Conservation (phyloP, 257 asterid species). For the Rehmannia glutinosa region DNA sequence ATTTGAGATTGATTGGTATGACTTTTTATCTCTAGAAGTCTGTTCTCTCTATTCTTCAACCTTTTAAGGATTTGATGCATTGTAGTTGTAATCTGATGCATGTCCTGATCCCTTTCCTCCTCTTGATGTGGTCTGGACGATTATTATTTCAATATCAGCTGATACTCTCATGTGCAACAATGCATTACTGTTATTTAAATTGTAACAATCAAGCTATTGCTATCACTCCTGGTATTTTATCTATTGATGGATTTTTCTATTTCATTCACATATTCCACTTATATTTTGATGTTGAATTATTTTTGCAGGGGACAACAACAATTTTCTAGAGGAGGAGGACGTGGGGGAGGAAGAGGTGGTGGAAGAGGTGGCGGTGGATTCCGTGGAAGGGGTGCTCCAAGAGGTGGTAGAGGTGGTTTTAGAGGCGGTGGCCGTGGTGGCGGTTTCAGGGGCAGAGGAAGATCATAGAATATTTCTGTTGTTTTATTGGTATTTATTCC, state of each 20-base stretch:
- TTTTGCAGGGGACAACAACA: slow-evolving; percentile 45
- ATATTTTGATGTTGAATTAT: neutral
- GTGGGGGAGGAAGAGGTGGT: slow-evolving; percentile 49
- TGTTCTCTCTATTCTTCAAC: neutral
- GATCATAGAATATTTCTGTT: slow-evolving; percentile 33
- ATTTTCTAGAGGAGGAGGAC: slow-evolving; percentile 47
- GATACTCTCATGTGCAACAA: too few relatives aligned
- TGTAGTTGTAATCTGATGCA: neutral
- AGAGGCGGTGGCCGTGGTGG: slow-evolving; percentile 48
- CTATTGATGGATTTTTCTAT: neutral
- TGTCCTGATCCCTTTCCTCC: neutral
- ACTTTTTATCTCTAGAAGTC: too few relatives aligned
- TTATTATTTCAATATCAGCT: too few relatives aligned
- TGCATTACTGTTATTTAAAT: too few relatives aligned
- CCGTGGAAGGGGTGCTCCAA: slow-evolving; percentile 53
- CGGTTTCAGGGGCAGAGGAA: slow-evolving; percentile 81
- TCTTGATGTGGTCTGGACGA: too few relatives aligned
- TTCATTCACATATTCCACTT: too few relatives aligned
- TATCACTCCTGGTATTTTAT: neutral
- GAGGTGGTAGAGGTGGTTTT: slow-evolving; percentile 31
- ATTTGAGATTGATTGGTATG: too few relatives aligned
- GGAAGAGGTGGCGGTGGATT: slow-evolving; percentile 58
- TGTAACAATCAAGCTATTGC: too few relatives aligned
- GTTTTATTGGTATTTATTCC: neutral
- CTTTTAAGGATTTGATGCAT: neutral